Evolutionary conservation across 2,329 filamentous ascomycete genomes (phyloP), one percentile per base, ranked within the genome.

Genomic region (Trichocomaceae sp.): DNA sequence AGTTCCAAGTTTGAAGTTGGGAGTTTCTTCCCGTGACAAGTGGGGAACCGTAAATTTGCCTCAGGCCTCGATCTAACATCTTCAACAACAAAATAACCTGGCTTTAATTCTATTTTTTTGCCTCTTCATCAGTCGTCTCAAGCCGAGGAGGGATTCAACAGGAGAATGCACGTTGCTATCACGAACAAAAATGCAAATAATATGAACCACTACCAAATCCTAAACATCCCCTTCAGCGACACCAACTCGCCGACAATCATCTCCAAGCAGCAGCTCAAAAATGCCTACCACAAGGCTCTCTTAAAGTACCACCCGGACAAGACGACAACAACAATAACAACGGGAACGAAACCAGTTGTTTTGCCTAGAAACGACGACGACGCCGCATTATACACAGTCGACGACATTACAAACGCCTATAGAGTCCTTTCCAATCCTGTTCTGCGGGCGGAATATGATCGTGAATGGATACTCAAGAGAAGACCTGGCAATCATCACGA

Each of bases 251-350:
- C 47, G 15, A 54, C 58, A 1, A 26, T 59, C 2, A 59, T 73
- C 29, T 65, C 69, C 5, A 71, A 72, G 47, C 68, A 72, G 54
- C 74, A 77, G 39, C 66, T 82, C 52, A 80, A 79, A 63, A 58
- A 69, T 29, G 82, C 82, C 9, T 85, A 85, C 64, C 79, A 78
- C 56, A 75, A 72, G 47, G 79, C 81, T 6, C 71, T 85, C 22
- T 72, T 85, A 5, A 66, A 67, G 23, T 73, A 83, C 60, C 83
- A 85, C 63, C 83, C 83, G 0, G 82, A 85, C 68, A 84, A 83
- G n/a, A 53, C 63, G 2, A 13, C 51, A 2, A 31, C 15, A 19
- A 5, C 29, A 12, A 47, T 47, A 23, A n/a, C n/a, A 35, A 35
- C 29, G 7, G 23, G 23, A 26, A 7, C 7, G 23, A 7, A 26